These are phyloP conservation scores for Phytophthora ohioensis DNA, from an alignment of 352 stramenopile species.

Conservation along the genomic window DNA sequence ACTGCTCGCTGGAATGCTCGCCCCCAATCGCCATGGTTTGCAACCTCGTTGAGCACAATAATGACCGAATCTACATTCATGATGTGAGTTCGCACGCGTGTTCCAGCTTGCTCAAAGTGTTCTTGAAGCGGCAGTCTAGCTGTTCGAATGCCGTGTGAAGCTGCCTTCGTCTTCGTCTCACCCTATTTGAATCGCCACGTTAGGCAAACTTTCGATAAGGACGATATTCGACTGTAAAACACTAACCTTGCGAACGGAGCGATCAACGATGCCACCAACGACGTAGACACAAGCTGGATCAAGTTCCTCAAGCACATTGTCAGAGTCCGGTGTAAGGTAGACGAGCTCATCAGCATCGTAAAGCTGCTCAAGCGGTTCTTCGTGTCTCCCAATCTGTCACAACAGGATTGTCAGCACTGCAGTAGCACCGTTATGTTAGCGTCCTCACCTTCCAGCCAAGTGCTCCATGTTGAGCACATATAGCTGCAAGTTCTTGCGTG, in stretches of 20 bases:
- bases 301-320: slow-evolving; percentile 63
- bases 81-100: slow-evolving; percentile 60
- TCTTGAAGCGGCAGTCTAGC: slow-evolving; percentile 76
- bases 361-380: slow-evolving; percentile 57
- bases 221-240: not conserved
- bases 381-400: slow-evolving; percentile 46
- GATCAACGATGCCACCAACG: slow-evolving; percentile 87
- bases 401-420: not conserved
- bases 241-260: slow-evolving; percentile 64
- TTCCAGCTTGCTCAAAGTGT: slow-evolving; percentile 34
- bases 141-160: slow-evolving; percentile 37
- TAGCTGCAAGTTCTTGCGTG: slow-evolving; percentile 33
- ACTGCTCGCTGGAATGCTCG: slow-evolving; percentile 67
- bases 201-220: not conserved
- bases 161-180: slow-evolving; percentile 57
- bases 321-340: slow-evolving; percentile 88
- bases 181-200: slow-evolving; percentile 33
- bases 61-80: slow-evolving; percentile 87
- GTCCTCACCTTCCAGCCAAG: slow-evolving; percentile 66
- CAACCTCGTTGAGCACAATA: slow-evolving; percentile 74
- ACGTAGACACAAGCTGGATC: slow-evolving; percentile 71
- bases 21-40: slow-evolving; percentile 73
- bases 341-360: slow-evolving; percentile 66
- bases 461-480: slow-evolving; percentile 56
- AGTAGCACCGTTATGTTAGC: not conserved